Conservation (phyloP, 1,139 yeast species). For the Geotrichum reessii region DNA sequence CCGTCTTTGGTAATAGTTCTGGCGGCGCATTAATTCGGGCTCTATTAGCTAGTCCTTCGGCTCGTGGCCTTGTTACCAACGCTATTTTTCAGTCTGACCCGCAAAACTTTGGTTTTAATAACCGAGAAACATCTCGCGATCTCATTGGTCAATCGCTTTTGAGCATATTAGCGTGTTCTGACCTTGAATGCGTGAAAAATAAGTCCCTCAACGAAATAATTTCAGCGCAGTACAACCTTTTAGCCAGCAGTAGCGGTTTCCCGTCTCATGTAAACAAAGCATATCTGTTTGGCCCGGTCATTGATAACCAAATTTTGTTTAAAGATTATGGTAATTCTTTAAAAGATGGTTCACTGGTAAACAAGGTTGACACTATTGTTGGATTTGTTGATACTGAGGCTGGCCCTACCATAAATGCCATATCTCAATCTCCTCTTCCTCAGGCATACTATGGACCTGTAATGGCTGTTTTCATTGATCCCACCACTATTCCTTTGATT, state of each 20-base stretch:
- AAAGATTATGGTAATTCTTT: constrained; percentile 24
- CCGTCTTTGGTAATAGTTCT: constrained; percentile 39
- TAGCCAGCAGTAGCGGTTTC: not conserved
- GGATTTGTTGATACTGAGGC: constrained; percentile 31
- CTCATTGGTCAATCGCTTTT: constrained; percentile 20
- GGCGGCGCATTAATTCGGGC: constrained; percentile 35
- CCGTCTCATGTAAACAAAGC: constrained; percentile 23
- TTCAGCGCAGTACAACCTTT: constrained; percentile 19
- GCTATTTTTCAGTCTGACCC: constrained; percentile 36
- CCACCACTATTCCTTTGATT: constrained; percentile 7
- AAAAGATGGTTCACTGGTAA: constrained; percentile 23
- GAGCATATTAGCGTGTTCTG: constrained; percentile 23
- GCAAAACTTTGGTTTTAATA: constrained; percentile 26
- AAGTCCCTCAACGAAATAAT: constrained; percentile 23
- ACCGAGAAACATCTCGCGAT: constrained; percentile 22
- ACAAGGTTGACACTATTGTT: constrained; percentile 26
- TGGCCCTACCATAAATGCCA: constrained; percentile 22
- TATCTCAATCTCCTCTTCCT: constrained; percentile 11
- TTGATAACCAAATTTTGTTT: constrained; percentile 25
- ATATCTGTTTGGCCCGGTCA: constrained; percentile 30
- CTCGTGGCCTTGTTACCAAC: constrained; percentile 26
- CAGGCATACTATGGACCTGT: constrained; percentile 14
- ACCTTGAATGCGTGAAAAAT: constrained; percentile 24
- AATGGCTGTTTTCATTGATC: constrained; percentile 18
- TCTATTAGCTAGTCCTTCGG: constrained; percentile 24